These are phyloP conservation scores for Ogataea ramenticola DNA, from an alignment of 805 yeast genomes.

Conservation along the genomic window DNA sequence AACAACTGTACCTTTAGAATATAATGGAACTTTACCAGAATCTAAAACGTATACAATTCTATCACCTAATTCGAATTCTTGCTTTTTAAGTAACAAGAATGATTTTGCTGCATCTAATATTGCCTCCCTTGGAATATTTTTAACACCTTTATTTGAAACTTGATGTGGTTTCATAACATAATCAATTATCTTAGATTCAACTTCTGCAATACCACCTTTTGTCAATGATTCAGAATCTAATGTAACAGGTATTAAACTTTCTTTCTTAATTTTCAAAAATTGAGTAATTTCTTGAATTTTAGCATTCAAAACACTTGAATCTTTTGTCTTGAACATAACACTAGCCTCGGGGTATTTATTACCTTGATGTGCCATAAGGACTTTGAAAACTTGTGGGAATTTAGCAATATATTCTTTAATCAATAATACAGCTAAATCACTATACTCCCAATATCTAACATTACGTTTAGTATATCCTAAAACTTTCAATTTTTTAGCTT, in stretches of 20 bases:
- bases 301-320: conserved; percentile 36
- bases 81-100: conserved; percentile 61
- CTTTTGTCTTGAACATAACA: conserved; percentile 29
- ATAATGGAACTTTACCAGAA: conserved; percentile 84
- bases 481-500: conserved; percentile 71
- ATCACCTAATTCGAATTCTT: conserved; percentile 80
- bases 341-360: conserved; percentile 30
- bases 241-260: conserved; percentile 52
- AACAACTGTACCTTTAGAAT: conserved; percentile 85
- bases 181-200: conserved; percentile 55
- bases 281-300: conserved; percentile 25
- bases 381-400: conserved; percentile 56
- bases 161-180: conserved; percentile 38
- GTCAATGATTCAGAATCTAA: conserved; percentile 76
- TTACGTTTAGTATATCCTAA: conserved; percentile 74
- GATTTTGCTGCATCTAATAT: conserved; percentile 71
- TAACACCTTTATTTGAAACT: conserved; percentile 48
- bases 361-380: conserved; percentile 12
- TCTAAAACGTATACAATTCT: conserved; percentile 79
- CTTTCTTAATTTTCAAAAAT: conserved; percentile 44
- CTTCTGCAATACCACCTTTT: conserved; percentile 50
- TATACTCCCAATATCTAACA: conserved; percentile 73
- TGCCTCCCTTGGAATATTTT: conserved; percentile 81
- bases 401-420: conserved; percentile 50
- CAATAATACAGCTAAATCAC: conserved; percentile 63